A percentile compares a stretch with the other conserved stretches of the same genome.
Evolutionary conservation across 768 basidiomycete species (phyloP).

Genomic region (Kwoniella pini): DNA sequence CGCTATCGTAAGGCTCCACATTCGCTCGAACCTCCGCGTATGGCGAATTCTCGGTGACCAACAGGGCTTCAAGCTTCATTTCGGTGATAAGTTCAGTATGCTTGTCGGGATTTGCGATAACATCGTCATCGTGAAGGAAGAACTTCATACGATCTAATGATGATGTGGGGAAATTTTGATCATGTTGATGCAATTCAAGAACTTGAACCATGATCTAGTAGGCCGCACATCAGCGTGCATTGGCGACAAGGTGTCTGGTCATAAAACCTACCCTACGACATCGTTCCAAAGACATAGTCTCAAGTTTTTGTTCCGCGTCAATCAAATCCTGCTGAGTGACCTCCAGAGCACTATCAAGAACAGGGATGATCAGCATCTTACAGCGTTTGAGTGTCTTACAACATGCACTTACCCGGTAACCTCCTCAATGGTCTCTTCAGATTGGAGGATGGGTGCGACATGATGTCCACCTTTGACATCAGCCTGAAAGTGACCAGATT

Average conservation of each 20-base stretch:
- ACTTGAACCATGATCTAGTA: constrained; percentile 29
- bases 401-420: too few relatives aligned
- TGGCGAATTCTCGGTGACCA: constrained; percentile 66
- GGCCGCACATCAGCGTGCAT: neutral
- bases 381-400: too few relatives aligned
- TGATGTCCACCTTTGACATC: neutral
- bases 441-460: too few relatives aligned
- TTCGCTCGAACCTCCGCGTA: constrained; percentile 76
- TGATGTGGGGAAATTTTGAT: constrained; percentile 39
- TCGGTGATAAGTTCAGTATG: constrained; percentile 33
- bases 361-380: too few relatives aligned
- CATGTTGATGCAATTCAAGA: constrained; percentile 30
- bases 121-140: constrained; percentile 29
- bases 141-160: constrained; percentile 27
- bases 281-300: too few relatives aligned
- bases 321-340: too few relatives aligned
- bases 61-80: constrained; percentile 42
- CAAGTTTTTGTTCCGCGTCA: too few relatives aligned
- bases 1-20: constrained; percentile 58
- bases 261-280: too few relatives aligned
- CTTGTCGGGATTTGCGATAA: constrained; percentile 18
- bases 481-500: neutral
- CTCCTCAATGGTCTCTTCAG: too few relatives aligned
- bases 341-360: too few relatives aligned
- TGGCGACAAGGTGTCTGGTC: too few relatives aligned